Percentiles rank a stretch among this genome's conserved stretches.
These are phyloP conservation scores for Populus trichocarpa DNA, from an alignment of 441 rosid genomes.

Conservation along the genomic window DNA sequence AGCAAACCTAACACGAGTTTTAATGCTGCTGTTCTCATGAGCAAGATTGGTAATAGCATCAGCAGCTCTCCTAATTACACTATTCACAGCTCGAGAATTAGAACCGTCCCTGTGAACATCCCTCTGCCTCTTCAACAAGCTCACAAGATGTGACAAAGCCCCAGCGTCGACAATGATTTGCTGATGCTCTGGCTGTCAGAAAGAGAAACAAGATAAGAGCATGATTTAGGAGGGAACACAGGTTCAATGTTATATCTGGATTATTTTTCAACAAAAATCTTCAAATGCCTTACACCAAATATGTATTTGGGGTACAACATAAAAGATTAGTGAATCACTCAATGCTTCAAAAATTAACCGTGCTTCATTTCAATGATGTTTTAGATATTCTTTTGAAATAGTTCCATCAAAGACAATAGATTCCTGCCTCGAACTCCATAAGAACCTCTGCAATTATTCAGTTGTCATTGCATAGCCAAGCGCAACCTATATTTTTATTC, in stretches of 20 bases:
- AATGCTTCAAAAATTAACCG: background rate
- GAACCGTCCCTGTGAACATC: slow-evolving; percentile 59
- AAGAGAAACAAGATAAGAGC: slow-evolving; percentile 20
- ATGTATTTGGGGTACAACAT: background rate
- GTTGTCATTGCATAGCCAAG: background rate
- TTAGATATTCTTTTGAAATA: background rate
- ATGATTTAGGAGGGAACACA: background rate
- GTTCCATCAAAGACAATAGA: background rate
- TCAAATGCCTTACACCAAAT: background rate
- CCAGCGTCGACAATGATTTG: slow-evolving; percentile 89
- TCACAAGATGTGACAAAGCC: slow-evolving; percentile 79
- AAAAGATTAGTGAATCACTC: background rate
- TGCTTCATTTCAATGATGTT: background rate
- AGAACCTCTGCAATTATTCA: too few species aligned
- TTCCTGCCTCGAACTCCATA: too few species aligned
- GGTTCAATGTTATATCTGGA: background rate
- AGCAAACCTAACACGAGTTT: slow-evolving; percentile 90
- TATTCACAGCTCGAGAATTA: slow-evolving; percentile 71
- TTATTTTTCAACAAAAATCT: background rate
- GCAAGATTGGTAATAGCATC: slow-evolving; percentile 59
- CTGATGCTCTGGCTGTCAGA: slow-evolving; percentile 94
- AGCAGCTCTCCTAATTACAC: slow-evolving; percentile 93
- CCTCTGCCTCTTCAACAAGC: slow-evolving; percentile 67
- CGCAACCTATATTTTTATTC: background rate
- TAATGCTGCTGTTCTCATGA: slow-evolving; percentile 69